Evolutionary conservation across 495 filamentous ascomycete species (phyloP).

Genomic region (Lasiosphaeria miniovina): DNA sequence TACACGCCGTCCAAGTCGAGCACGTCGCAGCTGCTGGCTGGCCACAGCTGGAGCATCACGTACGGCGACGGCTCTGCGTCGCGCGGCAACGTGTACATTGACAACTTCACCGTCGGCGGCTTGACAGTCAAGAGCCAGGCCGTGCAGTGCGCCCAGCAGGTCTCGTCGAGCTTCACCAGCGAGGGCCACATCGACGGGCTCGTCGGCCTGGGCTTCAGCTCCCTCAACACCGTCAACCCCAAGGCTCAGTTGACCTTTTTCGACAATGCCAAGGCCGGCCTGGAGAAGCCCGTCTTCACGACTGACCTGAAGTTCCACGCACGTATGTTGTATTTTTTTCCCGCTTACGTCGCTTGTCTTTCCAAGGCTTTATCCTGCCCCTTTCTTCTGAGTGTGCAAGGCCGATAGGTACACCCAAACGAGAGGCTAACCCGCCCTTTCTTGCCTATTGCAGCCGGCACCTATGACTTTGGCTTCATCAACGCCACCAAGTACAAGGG

Average conservation of each 20-base stretch:
- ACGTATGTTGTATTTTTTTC: conserved; percentile 19
- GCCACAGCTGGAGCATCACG: conserved; percentile 60
- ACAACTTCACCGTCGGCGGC: conserved; percentile 66
- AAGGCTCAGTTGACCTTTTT: conserved; percentile 65
- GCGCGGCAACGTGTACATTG: conserved; percentile 64
- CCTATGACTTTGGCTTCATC: conserved; percentile 75
- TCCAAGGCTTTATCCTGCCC: background rate
- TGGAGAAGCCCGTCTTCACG: conserved; percentile 64
- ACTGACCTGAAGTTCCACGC: conserved; percentile 61
- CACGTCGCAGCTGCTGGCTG: conserved; percentile 48
- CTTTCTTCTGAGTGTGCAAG: background rate
- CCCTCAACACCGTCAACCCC: conserved; percentile 68
- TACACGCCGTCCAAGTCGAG: conserved; percentile 52
- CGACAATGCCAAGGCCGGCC: conserved; percentile 58
- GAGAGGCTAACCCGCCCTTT: too few relatives aligned
- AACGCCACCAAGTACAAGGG: conserved; percentile 64
- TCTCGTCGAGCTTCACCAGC: conserved; percentile 60
- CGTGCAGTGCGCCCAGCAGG: conserved; percentile 62
- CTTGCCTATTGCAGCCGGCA: conserved; percentile 46
- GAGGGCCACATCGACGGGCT: conserved; percentile 67
- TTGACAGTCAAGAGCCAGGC: conserved; percentile 61
- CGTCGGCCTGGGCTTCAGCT: conserved; percentile 70
- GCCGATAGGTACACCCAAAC: background rate
- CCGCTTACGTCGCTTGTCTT: too few relatives aligned
- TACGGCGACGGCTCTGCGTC: conserved; percentile 72